Base-by-base conservation (phyloP, 352 stramenopile genomes). In the Globisporangium spiculum region DNA sequence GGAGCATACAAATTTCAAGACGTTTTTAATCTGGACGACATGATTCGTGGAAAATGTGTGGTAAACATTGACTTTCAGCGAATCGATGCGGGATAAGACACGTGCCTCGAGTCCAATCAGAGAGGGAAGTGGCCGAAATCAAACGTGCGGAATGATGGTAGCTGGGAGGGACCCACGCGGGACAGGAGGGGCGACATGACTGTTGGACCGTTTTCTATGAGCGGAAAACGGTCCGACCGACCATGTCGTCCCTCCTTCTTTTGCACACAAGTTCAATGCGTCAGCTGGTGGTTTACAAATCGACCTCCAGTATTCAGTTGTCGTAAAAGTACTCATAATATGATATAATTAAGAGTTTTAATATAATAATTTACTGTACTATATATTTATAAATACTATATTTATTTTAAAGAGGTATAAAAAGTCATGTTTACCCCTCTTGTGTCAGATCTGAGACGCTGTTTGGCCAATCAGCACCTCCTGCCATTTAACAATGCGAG, bases 61-160 rank as follows among this genome's bases (percentile, higher is more conserved):
- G 48, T 60, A 20, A 59, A 30, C n/a, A 52, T 4, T 14, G 12
- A 9, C 34, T 73, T 73, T 68, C 20, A 58, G 12, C 71, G 65
- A 77, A 75, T 71, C 0, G 58, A 5, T n/a, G 50, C 12, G 6
- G 1, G 1, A 0, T 9, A 20, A 12, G 57, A 36, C 74, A 68
- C 71, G 74, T 75, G 71, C 54, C 68, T 46, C 30, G 20, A 60
- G 4, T 16, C 70, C 61, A 73, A 70, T 70, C 24, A 62, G 27
- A 4, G 24, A 38, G 0, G 22, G 24, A 1, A 50, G 20, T 54
- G 60, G 50, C 1, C 27, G 22, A 53, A 27, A 60, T 24, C 55
- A 60, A 22, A 48, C 0, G 44, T 5, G 18, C 16, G 41, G 44
- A 65, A 46, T 65, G 60, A 48, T 65, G 60, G 60, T 65, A 48